A percentile compares a stretch with the other conserved stretches of the same genome.
Conservation (phyloP, 148 eudicot genomes). For the Vaccinium vitisidaea region DNA sequence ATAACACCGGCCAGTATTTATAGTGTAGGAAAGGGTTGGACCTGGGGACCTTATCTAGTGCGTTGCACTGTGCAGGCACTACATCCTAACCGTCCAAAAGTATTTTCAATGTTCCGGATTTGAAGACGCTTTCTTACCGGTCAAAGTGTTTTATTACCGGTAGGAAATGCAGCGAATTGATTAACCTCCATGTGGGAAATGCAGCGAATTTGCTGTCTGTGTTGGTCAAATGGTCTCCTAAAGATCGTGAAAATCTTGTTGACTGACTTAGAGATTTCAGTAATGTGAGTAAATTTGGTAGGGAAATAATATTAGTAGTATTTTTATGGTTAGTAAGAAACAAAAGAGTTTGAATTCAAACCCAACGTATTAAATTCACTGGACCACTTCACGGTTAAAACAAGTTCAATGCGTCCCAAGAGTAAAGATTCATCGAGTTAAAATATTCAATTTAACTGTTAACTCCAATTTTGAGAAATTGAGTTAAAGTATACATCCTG, state of each 20-base stretch:
- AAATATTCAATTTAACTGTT: no score
- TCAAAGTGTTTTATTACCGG: neutral
- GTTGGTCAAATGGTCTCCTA: neutral
- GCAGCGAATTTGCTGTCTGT: neutral
- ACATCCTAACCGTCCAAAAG: no score
- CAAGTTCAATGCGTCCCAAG: neutral
- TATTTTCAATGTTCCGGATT: no score
- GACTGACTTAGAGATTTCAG: constrained; percentile 5
- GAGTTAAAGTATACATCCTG: no score
- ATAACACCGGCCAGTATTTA: neutral
- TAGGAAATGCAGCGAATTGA: neutral
- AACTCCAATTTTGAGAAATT: no score
- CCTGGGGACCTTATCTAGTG: neutral
- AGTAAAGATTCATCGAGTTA: no score
- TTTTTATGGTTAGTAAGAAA: neutral
- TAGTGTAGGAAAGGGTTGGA: neutral
- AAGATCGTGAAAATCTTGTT: neutral
- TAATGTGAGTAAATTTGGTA: neutral
- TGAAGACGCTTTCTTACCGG: no score
- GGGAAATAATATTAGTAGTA: neutral
- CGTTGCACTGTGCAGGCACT: no score
- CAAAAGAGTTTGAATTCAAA: neutral
- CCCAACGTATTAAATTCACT: neutral
- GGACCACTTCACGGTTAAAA: neutral
- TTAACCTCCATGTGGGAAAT: neutral